Evolutionary conservation across 495 filamentous ascomycete genomes (phyloP).

Genomic region (Xylaria acuta): DNA sequence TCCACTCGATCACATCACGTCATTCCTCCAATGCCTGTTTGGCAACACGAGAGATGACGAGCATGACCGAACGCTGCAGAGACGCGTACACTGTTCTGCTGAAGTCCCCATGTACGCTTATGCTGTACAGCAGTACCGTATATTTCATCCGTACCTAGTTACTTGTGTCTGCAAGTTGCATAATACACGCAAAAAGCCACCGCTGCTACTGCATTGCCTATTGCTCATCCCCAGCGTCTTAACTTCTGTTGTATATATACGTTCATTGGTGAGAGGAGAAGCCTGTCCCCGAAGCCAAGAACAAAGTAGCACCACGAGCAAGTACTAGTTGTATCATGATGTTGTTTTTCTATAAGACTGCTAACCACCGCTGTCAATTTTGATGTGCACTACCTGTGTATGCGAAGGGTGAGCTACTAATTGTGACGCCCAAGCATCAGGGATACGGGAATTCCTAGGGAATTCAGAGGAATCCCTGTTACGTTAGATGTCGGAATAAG

Average conservation of each 20-base stretch:
- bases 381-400: not conserved
- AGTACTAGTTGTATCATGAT: not conserved
- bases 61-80: constrained; percentile 21
- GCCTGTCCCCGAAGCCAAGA: not conserved
- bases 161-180: constrained; percentile 9
- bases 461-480: not conserved
- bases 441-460: not conserved
- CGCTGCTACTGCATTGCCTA: not conserved
- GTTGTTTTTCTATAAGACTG: not conserved
- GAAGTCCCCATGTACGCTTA: not conserved
- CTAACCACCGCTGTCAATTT: not conserved
- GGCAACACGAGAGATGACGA: constrained; percentile 27
- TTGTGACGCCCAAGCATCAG: not conserved
- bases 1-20: constrained; percentile 36
- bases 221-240: not conserved
- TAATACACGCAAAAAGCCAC: not conserved
- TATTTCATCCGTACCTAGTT: not conserved
- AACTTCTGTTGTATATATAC: not conserved
- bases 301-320: not conserved
- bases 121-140: not conserved
- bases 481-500: not conserved
- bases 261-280: not conserved
- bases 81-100: constrained; percentile 3
- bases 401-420: not conserved
- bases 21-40: constrained; percentile 34